A percentile compares a stretch with the other conserved stretches of the same genome.
phyloP scores from a whole-genome alignment of 169 alveolate genomes.

The Cryptosporidium sp. region DNA sequence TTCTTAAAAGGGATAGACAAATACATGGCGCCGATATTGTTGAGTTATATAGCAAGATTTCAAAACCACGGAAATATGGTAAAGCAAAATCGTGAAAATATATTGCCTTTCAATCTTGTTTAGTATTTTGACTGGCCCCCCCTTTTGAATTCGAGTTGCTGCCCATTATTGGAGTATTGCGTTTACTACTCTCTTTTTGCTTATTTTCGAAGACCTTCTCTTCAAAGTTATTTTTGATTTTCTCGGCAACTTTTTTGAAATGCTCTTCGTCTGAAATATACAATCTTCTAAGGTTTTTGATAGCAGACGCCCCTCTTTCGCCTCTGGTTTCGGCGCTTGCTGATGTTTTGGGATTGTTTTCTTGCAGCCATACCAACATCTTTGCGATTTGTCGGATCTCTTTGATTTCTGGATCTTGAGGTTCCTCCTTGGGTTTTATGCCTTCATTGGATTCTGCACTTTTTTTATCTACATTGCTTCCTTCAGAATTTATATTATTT shows the following conservation, averaged over 20 bases:
- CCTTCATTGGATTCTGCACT: background rate
- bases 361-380: conserved; percentile 64
- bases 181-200: background rate
- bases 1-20: background rate
- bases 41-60: background rate
- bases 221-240: conserved; percentile 15
- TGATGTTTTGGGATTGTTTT: conserved; percentile 1
- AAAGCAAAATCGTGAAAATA: background rate
- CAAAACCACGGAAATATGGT: background rate
- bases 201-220: conserved; percentile 4
- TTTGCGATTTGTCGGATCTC: conserved; percentile 33
- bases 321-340: conserved; percentile 18
- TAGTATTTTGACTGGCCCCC: background rate
- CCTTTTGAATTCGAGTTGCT: background rate
- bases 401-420: background rate
- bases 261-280: background rate
- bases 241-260: conserved; percentile 13
- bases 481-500: background rate
- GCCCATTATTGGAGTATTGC: background rate
- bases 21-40: conserved; percentile 2
- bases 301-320: conserved; percentile 25
- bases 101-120: background rate
- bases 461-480: background rate
- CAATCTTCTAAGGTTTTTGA: conserved; percentile 8
- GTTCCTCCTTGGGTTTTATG: background rate